A percentile compares a stretch with the other conserved stretches of the same genome.
These are phyloP conservation scores for Fragaria ananassa DNA, from an alignment of 306 rosid genomes.

Conservation along the genomic window DNA sequence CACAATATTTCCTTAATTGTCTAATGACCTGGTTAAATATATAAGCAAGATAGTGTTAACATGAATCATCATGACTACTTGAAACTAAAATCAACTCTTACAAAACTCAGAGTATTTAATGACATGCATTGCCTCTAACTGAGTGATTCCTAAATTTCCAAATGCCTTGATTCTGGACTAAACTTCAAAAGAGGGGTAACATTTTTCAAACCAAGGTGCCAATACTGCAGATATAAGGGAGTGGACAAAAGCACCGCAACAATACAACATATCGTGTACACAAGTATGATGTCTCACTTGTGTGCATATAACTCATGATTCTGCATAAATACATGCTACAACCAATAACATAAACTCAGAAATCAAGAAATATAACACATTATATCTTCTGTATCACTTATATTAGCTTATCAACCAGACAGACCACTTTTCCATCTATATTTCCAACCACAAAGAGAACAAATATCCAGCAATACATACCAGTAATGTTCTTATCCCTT, in stretches of 20 bases:
- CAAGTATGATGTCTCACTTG: neutral
- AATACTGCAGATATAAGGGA: neutral
- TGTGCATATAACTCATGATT: neutral
- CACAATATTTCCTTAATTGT: neutral
- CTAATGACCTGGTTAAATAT: neutral
- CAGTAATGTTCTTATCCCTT: conserved; percentile 71
- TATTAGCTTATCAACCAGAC: neutral
- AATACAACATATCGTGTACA: neutral
- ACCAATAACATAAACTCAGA: neutral
- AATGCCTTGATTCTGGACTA: no score
- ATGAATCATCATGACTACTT: neutral
- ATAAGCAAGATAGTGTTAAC: neutral
- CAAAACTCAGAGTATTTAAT: neutral
- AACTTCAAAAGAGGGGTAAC: neutral
- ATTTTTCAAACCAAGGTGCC: neutral
- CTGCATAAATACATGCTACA: neutral
- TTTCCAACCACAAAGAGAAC: neutral
- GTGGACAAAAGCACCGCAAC: neutral
- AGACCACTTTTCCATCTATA: neutral
- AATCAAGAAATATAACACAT: neutral
- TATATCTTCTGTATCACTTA: neutral
- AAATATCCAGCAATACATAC: conserved; percentile 37
- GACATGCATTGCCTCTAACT: neutral
- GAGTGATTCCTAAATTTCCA: neutral
- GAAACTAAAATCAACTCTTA: neutral